phyloP scores from a whole-genome alignment of 1,284 basidiomycete species.

The Pisolithus thermaeus region DNA sequence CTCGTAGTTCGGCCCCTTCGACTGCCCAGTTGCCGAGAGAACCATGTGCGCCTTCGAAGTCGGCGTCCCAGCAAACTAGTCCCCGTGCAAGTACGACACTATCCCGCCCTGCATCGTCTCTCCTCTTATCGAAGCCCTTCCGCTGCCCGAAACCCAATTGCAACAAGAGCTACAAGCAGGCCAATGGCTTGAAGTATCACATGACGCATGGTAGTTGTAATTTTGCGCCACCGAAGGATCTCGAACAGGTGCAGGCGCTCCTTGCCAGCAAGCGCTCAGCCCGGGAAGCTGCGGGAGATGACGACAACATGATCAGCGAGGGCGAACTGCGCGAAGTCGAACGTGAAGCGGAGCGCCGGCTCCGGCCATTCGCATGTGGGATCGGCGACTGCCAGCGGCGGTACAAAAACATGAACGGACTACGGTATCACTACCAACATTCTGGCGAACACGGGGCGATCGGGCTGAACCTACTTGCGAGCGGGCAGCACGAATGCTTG shows the following conservation, averaged over 20 bases:
- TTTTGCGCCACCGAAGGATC: slow-evolving; percentile 79
- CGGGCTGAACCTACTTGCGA: slow-evolving; percentile 78
- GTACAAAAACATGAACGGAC: slow-evolving; percentile 98
- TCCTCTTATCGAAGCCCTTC: slow-evolving; percentile 82
- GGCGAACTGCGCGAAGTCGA: slow-evolving; percentile 70
- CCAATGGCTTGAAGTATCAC: slow-evolving; percentile 95
- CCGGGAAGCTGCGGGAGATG: slow-evolving; percentile 33
- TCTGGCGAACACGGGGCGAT: slow-evolving; percentile 91
- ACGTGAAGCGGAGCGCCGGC: slow-evolving; percentile 73
- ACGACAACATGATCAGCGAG: slow-evolving; percentile 48
- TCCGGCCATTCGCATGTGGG: slow-evolving; percentile 84
- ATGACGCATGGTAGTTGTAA: slow-evolving; percentile 92
- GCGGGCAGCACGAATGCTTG: slow-evolving; percentile 71
- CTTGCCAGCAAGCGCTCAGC: slow-evolving; percentile 53
- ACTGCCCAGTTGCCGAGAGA: slow-evolving; percentile 11
- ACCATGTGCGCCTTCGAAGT: slow-evolving; percentile 5
- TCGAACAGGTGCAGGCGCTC: slow-evolving; percentile 65
- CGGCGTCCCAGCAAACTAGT: slow-evolving; percentile 19
- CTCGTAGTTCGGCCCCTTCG: slow-evolving; percentile 16
- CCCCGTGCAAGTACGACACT: slow-evolving; percentile 42
- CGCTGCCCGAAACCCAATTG: slow-evolving; percentile 95
- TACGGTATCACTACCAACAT: slow-evolving; percentile 95
- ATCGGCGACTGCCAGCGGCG: slow-evolving; percentile 88
- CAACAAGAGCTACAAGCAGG: slow-evolving; percentile 99
- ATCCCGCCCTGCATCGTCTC: slow-evolving; percentile 45